These are phyloP conservation scores for Phytophthora sp. DNA, from an alignment of 352 stramenopile species.

Conservation along the genomic window DNA sequence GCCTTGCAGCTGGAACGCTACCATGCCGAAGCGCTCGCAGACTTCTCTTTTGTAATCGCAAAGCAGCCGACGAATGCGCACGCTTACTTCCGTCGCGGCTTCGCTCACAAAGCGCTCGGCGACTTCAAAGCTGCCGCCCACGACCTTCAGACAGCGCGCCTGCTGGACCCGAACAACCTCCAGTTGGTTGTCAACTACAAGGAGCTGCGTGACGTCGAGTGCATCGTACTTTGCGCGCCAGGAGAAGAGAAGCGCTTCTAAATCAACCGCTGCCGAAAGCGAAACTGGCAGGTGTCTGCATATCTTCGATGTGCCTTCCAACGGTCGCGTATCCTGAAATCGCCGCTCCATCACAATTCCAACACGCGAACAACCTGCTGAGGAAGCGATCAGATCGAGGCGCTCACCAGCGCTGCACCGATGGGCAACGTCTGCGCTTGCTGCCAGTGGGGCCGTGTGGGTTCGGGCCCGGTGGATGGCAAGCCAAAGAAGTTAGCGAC, in stretches of 20 bases:
- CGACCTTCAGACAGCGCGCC: constrained; percentile 77
- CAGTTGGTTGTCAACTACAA: constrained; percentile 85
- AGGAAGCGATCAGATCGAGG: background rate
- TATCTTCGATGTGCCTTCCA: constrained; percentile 21
- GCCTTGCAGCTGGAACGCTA: constrained; percentile 76
- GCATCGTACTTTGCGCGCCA: constrained; percentile 68
- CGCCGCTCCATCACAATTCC: constrained; percentile 4
- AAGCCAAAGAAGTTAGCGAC: constrained; percentile 31
- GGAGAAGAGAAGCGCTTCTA: constrained; percentile 61
- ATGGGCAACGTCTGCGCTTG: constrained; percentile 40
- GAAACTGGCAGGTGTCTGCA: constrained; percentile 10
- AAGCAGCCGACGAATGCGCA: constrained; percentile 84
- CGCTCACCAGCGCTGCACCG: background rate
- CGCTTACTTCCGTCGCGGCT: constrained; percentile 83
- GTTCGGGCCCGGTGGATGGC: background rate
- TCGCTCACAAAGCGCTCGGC: constrained; percentile 71
- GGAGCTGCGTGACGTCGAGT: constrained; percentile 71
- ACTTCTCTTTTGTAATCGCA: constrained; percentile 75
- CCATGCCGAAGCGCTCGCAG: constrained; percentile 68
- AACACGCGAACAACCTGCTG: background rate
- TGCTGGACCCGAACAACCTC: constrained; percentile 69
- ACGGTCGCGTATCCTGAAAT: constrained; percentile 32
- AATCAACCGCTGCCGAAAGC: constrained; percentile 12
- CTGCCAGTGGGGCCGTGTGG: constrained; percentile 26
- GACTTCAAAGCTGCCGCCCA: constrained; percentile 55